phyloP scores from a whole-genome alignment of 2,329 filamentous ascomycete species.

The Pezicula rhizophila region DNA sequence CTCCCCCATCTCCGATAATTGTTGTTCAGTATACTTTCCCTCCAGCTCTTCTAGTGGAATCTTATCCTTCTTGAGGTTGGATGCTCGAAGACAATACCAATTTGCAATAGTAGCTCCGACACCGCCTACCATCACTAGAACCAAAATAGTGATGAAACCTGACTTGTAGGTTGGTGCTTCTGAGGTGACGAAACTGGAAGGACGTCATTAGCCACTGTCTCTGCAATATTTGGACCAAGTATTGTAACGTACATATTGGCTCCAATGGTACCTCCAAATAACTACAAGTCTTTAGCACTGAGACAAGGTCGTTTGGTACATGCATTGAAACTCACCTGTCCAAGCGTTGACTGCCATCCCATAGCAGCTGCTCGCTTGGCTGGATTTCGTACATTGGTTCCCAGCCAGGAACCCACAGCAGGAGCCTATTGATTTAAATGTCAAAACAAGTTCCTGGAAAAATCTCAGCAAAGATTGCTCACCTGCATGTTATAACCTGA shows the following conservation, averaged over 20 bases:
- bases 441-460: not conserved
- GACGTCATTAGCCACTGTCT: too few species aligned
- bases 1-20: conserved; percentile 29
- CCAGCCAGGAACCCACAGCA: conserved; percentile 45
- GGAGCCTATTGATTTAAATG: not conserved
- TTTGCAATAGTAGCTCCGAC: conserved; percentile 7
- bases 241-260: conserved; percentile 7
- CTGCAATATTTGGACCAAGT: too few species aligned
- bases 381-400: conserved; percentile 23
- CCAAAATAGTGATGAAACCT: conserved; percentile 28
- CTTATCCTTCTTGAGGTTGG: conserved; percentile 19
- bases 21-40: conserved; percentile 26
- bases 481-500: conserved; percentile 82
- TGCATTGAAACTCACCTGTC: conserved; percentile 23
- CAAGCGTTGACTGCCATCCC: conserved; percentile 25
- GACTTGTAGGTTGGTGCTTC: conserved; percentile 33
- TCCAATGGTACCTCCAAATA: conserved; percentile 7
- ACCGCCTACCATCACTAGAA: conserved; percentile 19
- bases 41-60: conserved; percentile 46
- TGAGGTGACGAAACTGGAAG: not conserved
- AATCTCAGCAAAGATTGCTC: conserved; percentile 62
- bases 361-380: conserved; percentile 23
- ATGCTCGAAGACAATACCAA: conserved; percentile 9
- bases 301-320: not conserved
- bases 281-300: not conserved